These are phyloP conservation scores for Termitomyces sp. DNA, from an alignment of 768 basidiomycete species.

Conservation along the genomic window DNA sequence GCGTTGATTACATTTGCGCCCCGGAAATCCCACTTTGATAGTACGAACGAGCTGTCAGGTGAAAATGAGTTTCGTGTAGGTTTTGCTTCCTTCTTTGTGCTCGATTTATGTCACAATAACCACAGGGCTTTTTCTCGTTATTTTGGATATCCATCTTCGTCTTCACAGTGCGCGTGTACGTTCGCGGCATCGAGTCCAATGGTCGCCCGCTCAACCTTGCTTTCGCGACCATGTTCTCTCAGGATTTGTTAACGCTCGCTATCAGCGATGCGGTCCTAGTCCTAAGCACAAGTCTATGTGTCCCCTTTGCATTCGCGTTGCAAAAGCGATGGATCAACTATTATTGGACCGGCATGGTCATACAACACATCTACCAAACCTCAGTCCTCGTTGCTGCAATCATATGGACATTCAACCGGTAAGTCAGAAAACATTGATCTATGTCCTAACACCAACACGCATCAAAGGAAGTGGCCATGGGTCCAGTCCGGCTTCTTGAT, in stretches of 20 bases:
- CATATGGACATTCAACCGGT: slow-evolving; percentile 89
- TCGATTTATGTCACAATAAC: not conserved
- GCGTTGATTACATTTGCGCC: slow-evolving; percentile 85
- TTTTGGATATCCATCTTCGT: slow-evolving; percentile 93
- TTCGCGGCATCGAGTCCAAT: slow-evolving; percentile 68
- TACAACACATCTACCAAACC: slow-evolving; percentile 83
- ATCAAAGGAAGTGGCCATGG: slow-evolving; percentile 89
- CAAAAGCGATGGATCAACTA: slow-evolving; percentile 78
- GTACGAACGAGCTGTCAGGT: slow-evolving; percentile 63
- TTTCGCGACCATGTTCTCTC: slow-evolving; percentile 85
- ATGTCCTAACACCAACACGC: not conserved
- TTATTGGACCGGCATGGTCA: slow-evolving; percentile 63
- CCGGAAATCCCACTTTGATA: slow-evolving; percentile 82
- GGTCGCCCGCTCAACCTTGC: slow-evolving; percentile 73
- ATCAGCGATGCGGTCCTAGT: slow-evolving; percentile 83
- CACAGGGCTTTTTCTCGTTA: slow-evolving; percentile 86
- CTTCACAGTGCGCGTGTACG: slow-evolving; percentile 72
- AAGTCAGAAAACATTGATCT: slow-evolving; percentile 9
- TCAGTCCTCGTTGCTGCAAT: slow-evolving; percentile 67
- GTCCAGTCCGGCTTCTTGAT: slow-evolving; percentile 92
- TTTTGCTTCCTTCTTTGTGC: slow-evolving; percentile 1
- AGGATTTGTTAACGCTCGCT: slow-evolving; percentile 78
- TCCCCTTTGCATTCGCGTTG: slow-evolving; percentile 77
- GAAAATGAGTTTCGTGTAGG: slow-evolving; percentile 82
- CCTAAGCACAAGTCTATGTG: slow-evolving; percentile 65